Evolutionary conservation across 805 yeast genomes (phyloP).

Genomic region (Naumovozyma castellii): DNA sequence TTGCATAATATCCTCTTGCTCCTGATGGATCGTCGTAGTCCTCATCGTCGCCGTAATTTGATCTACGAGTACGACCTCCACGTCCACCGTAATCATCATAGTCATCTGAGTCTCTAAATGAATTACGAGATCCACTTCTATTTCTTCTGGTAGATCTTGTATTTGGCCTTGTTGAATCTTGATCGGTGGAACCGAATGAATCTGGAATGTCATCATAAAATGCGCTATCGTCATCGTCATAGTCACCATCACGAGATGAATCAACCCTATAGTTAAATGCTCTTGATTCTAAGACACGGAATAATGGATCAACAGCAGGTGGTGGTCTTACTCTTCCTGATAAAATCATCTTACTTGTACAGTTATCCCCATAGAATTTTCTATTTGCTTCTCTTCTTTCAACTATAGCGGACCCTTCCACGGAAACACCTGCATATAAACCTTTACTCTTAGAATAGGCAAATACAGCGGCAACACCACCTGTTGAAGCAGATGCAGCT

Average conservation of each 20-base stretch:
- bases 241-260: conserved; percentile 49
- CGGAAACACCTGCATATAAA: conserved; percentile 90
- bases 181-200: conserved; percentile 32
- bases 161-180: conserved; percentile 18
- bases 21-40: conserved; percentile 29
- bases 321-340: conserved; percentile 89
- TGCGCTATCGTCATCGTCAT: conserved; percentile 47
- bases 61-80: conserved; percentile 1
- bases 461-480: conserved; percentile 81
- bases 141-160: conserved; percentile 24
- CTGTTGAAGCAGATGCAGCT: conserved; percentile 85
- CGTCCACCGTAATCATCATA: conserved; percentile 17
- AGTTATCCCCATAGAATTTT: conserved; percentile 80
- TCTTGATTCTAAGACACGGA: conserved; percentile 76
- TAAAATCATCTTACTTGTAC: conserved; percentile 80
- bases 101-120: conserved; percentile 21
- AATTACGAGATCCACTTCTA: conserved; percentile 17
- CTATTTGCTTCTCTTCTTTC: conserved; percentile 96
- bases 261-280: conserved; percentile 56
- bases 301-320: conserved; percentile 77
- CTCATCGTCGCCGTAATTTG: conserved; percentile 8
- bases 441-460: conserved; percentile 95
- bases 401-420: conserved; percentile 92
- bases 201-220: conserved; percentile 51
- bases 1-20: conserved; percentile 34